Evolutionary conservation across 2,329 filamentous ascomycete species (phyloP), one percentile per base, ranked within the genome.

Genomic region (Diaporthe nobilis): DNA sequence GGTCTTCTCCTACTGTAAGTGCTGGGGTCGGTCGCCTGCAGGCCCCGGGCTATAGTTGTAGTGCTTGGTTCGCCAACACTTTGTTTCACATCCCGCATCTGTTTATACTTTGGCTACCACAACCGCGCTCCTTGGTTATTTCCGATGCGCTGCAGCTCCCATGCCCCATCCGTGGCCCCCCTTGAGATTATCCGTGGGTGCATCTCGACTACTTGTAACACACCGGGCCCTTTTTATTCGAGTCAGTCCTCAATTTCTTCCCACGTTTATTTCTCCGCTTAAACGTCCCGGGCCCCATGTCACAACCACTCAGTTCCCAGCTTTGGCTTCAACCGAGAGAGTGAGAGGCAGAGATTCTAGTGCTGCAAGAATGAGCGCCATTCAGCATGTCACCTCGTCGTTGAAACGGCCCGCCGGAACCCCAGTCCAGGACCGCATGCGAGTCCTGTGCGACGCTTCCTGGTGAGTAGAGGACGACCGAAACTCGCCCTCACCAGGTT

Each of bases 31-130:
- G 42, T 25, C 31, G 47, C 28, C 44, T 37, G 63, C 63, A 68
- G 44, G 44, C 10, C 61, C 44, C 42, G 28, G 28, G 9, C 13
- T 53, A 68, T 68, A 68, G 63, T 70, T 34, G 34, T 34, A 34
- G 34, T 34, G 49, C 34, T 70, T 70, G 49, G 49, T 70, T 70
- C 65, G 65, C 34, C 65, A 70, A 13, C 65, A 53, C 34, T 70
- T 70, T 70, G 65, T 70, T 70, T 70, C 65, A 70, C 49, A 25
- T 70, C 22, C 42, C 34, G n/a, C 49, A 53, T 55, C 31, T 70
- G 65, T 70, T 55, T 70, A 42, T 68, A 53, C 63, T 42, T 55
- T 70, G 34, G 49, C 49, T 28, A 55, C 65, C 25, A 70, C 49
- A 55, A 28, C 10, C 13, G 31, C 34, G 65, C 47, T 55, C 65